phyloP scores from a whole-genome alignment of 176 grass and related monocot species.

The Echinochloa phyllopogon region DNA sequence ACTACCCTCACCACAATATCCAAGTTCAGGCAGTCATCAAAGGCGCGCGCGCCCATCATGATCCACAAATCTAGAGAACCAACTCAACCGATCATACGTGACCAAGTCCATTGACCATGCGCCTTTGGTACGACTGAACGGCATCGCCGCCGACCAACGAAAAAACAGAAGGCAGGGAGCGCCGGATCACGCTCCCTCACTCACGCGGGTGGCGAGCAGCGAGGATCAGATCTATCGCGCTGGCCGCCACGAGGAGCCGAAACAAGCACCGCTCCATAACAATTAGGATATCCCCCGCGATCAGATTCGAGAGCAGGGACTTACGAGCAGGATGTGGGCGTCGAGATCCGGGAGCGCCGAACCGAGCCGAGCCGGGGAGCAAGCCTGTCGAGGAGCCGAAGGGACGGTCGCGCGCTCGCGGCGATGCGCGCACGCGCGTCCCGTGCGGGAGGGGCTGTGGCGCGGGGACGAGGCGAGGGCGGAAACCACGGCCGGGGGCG shows the following conservation, averaged over 20 bases:
- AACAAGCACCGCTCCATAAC: background rate
- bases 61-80: conserved; percentile 1
- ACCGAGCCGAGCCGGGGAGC: background rate
- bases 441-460: background rate
- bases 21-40: background rate
- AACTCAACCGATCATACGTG: background rate
- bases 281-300: background rate
- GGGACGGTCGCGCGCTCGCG: background rate
- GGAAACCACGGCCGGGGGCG: background rate
- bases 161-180: background rate
- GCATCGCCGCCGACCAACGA: background rate
- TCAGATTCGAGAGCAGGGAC: background rate
- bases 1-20: background rate
- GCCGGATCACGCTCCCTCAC: background rate
- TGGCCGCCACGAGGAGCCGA: background rate
- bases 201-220: background rate
- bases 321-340: background rate
- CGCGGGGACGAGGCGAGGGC: background rate
- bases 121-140: background rate
- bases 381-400: background rate
- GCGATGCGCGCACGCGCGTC: background rate
- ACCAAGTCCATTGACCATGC: background rate
- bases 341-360: conserved; percentile 12
- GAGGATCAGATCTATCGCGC: conserved; percentile 26
- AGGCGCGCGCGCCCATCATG: background rate